Conservation (phyloP, 108 stramenopile species). For the Mediolabrus comicus region DNA sequence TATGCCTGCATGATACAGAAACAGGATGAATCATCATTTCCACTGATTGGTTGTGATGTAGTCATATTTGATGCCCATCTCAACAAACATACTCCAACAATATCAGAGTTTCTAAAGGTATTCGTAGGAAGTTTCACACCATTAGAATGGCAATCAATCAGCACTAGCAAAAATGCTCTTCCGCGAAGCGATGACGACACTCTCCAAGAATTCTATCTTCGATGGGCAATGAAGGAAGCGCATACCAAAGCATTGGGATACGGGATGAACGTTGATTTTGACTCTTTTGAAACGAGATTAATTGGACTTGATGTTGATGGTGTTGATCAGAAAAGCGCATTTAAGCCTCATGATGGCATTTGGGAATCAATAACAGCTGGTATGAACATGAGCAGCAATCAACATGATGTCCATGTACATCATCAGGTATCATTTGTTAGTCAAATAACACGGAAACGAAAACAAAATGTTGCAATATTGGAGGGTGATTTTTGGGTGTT, state of each 20-base stretch:
- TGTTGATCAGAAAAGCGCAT: neutral
- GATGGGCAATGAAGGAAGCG: slow-evolving; percentile 87
- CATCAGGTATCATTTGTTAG: slow-evolving; percentile 29
- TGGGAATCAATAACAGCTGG: slow-evolving; percentile 8
- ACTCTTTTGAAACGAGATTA: slow-evolving; percentile 54
- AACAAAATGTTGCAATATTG: neutral
- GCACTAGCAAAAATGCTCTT: neutral
- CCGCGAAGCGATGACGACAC: slow-evolving; percentile 27
- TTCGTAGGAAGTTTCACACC: slow-evolving; percentile 57
- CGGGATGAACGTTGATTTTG: slow-evolving; percentile 66
- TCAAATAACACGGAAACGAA: neutral
- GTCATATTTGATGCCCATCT: slow-evolving; percentile 57
- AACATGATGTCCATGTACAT: neutral
- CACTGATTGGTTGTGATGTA: slow-evolving; percentile 65
- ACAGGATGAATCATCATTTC: neutral
- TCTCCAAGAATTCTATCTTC: slow-evolving; percentile 67
- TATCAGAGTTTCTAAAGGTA: slow-evolving; percentile 57
- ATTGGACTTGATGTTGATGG: slow-evolving; percentile 19
- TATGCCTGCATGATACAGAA: slow-evolving; percentile 62
- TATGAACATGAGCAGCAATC: neutral
- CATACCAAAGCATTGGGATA: slow-evolving; percentile 82
- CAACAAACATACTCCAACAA: slow-evolving; percentile 42
- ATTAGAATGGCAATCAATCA: slow-evolving; percentile 63
- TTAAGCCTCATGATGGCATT: slow-evolving; percentile 9
- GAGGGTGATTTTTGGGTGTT: slow-evolving; percentile 30